Base-by-base conservation (phyloP, 2,329 filamentous ascomycete species). In the Polytolypa hystricis region DNA sequence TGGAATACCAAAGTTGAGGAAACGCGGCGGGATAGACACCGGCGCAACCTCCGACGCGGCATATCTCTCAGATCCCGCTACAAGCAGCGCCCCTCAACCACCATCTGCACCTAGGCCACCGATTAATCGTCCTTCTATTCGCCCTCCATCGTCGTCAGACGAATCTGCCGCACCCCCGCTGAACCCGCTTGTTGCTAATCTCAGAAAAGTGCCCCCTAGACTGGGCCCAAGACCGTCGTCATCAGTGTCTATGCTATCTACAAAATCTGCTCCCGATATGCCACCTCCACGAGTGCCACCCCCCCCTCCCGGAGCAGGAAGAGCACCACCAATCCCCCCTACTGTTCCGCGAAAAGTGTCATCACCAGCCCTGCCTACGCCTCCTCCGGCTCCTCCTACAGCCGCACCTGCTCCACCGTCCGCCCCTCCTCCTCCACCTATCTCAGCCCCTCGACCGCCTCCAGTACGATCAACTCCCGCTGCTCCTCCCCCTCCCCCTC, bases 1-100 rank as follows among this genome's bases (percentile, higher is more conserved):
- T 23, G 91, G 89, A 25, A 96, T 96, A 75, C 91, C 91, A 2
- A 96, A 95, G 64, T 58, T 98, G 52, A 83, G 84, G 58, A 95
- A 93, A 66, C 82, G 85, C 38, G 87, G 84, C 32, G 81, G 81
- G 26, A 68, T 89, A 41, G 73, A 85, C 58, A 89, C 83, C 1
- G 83, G 79, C 56, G 81, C 81, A 46, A 77, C 72, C 47, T 69
- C 67, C 43, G 77, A 77, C 45, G 75, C 84, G 20, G 77, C 84
- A 42, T 89, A 89, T 54, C 63, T 81, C 36, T 87, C 84, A 41
- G 87, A 94, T 54, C 66, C 69, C 11, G 76, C 79, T 42, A 58
- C 66, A 18, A 59, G 60, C 26, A 57, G 61, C 32, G 67, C 71
- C 26, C 60, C 65, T n/a, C 54, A 51, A 21, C 73, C 75, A 21